Evolutionary conservation across 2,329 filamentous ascomycete species (phyloP).

Genomic region (Pyrenophora teres): DNA sequence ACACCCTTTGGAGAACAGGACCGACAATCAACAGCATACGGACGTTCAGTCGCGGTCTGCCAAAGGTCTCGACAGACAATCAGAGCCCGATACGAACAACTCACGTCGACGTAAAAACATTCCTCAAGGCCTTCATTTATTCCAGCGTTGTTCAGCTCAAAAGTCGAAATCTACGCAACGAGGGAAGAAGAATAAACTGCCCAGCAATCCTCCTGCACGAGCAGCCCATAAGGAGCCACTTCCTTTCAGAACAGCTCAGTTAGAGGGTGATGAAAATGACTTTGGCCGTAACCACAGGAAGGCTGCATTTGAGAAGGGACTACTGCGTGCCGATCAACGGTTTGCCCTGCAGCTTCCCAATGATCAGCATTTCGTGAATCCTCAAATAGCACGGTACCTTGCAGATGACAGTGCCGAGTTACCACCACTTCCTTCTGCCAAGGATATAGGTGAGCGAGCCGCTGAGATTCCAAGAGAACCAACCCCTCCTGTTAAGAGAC

Average conservation of each 20-base stretch:
- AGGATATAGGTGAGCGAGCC: conserved; percentile 21
- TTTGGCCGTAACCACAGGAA: conserved; percentile 43
- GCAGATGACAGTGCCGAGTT: conserved; percentile 35
- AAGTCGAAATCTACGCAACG: conserved; percentile 4
- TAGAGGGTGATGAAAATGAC: conserved; percentile 50
- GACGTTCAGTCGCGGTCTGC: not conserved
- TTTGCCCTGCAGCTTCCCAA: conserved; percentile 18
- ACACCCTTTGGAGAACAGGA: conserved; percentile 23
- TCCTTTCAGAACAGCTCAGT: conserved; percentile 45
- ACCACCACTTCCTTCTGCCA: conserved; percentile 24
- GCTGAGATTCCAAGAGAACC: not conserved
- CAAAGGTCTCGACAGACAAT: conserved; percentile 3
- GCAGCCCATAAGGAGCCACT: conserved; percentile 6
- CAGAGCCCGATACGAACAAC: not conserved
- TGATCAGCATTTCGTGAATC: conserved; percentile 27
- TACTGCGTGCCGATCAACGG: conserved; percentile 37
- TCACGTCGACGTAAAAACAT: conserved; percentile 4
- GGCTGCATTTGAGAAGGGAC: conserved; percentile 45
- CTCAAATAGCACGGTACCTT: conserved; percentile 41
- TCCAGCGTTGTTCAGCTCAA: conserved; percentile 10
- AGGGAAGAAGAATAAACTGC: not conserved
- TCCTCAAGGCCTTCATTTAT: conserved; percentile 14
- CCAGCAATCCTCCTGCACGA: not conserved
- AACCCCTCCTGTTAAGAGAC: conserved; percentile 21
- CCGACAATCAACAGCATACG: conserved; percentile 25